Percentiles rank a stretch among this genome's conserved stretches.
Evolutionary conservation across 1,284 basidiomycete genomes (phyloP).

Genomic region (Microbotryum intermedium): DNA sequence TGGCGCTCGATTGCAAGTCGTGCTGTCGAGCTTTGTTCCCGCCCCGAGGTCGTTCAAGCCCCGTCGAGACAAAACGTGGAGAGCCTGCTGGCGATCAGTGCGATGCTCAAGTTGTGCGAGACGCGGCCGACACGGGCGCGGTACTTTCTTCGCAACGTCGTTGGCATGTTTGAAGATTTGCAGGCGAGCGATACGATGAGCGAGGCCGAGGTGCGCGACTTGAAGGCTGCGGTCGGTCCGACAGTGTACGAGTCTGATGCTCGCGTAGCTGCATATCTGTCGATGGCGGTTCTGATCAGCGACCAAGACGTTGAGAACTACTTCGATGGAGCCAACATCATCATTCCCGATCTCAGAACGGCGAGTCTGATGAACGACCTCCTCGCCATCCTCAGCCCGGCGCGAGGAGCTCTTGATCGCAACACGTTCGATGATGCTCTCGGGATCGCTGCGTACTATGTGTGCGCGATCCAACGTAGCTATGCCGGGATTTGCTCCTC

Average conservation of each 20-base stretch:
- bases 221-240: conserved; percentile 20
- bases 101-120: conserved; percentile 27
- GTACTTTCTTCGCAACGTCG: conserved; percentile 26
- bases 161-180: conserved; percentile 26
- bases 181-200: conserved; percentile 5
- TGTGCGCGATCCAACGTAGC: conserved; percentile 22
- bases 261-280: conserved; percentile 19
- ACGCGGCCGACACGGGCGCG: conserved; percentile 19
- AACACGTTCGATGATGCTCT: conserved; percentile 19
- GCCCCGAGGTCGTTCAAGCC: conserved; percentile 18
- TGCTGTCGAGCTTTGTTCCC: conserved; percentile 20
- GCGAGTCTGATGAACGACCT: conserved; percentile 15
- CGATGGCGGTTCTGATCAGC: conserved; percentile 15
- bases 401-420: conserved; percentile 3
- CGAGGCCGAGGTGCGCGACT: neutral
- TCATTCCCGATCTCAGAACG: conserved; percentile 20
- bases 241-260: conserved; percentile 28
- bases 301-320: conserved; percentile 20
- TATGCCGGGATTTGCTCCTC: conserved; percentile 12
- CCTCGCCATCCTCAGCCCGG: conserved; percentile 13
- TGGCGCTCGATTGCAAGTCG: conserved; percentile 25
- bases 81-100: conserved; percentile 20
- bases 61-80: conserved; percentile 20
- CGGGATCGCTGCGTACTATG: conserved; percentile 19
- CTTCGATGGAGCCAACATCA: conserved; percentile 22